Evolutionary conservation across 352 stramenopile genomes (phyloP), one percentile per base, ranked within the genome.

Genomic region (Pythium coloratum): DNA sequence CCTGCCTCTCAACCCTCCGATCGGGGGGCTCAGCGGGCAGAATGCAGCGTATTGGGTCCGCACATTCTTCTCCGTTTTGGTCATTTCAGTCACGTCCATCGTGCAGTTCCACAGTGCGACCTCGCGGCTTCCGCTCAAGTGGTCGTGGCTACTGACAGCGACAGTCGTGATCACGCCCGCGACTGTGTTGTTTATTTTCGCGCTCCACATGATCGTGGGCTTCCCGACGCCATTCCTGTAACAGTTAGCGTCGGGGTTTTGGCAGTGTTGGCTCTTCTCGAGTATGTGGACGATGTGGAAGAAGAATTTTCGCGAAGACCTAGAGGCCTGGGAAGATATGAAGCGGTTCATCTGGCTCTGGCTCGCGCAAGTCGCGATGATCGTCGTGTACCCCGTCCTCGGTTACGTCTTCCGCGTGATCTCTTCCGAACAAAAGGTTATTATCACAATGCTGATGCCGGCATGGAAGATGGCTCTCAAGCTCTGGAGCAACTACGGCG

Each of bases 161-260:
- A 62, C 62, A 3, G 1, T 61, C 7, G 16, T 28, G 0, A 55
- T 61, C 18, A 28, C 34, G 0, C n/a, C 26, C 0, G 16, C 12
- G 1, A 57, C 33, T 3, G 59, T 32, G 18, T 2, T 47, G 2
- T 47, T 55, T 3, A 50, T 68, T 12, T 14, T 58, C 5, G 18
- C 20, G 16, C 54, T 68, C 18, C 40, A 62, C 30, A 5, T 62
- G 5, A 20, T 47, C 30, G 46, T 68, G 6, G 62, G 62, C 20
- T 68, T 68, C 33, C 62, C 62, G 30, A 68, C 55, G 20, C 62
- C 62, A 4, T 68, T 68, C 47, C 14, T 57, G 13, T 68, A 51
- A 24, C 53, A 68, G 34, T 12, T 51, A 6, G 44, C 20, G 3
- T 30, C 53, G 7, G 14, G 18, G 7, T 34, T 59, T 1, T 62